These are phyloP conservation scores for Neostapfia colusana DNA, from an alignment of 176 grass and related monocot species.

Conservation along the genomic window DNA sequence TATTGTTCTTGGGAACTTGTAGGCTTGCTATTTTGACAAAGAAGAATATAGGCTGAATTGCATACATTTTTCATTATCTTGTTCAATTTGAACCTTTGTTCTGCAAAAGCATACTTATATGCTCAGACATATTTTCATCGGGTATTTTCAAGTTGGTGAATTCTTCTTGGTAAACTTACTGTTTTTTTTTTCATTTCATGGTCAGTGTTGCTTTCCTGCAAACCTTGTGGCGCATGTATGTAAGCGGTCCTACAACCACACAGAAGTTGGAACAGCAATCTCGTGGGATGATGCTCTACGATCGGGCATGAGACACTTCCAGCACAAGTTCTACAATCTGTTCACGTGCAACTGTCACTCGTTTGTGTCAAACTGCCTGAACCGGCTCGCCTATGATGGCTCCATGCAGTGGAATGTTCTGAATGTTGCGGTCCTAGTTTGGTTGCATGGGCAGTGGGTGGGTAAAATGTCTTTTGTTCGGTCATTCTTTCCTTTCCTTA, in stretches of 20 bases:
- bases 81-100: neutral
- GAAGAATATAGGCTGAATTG: slow-evolving; percentile 11
- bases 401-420: slow-evolving; percentile 66
- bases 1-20: neutral
- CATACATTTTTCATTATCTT: slow-evolving; percentile 12
- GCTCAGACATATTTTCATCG: neutral
- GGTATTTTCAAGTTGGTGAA: neutral
- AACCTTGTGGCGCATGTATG: slow-evolving; percentile 67
- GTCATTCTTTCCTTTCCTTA: slow-evolving; percentile 63
- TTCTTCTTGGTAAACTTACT: slow-evolving; percentile 9
- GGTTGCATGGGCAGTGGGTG: slow-evolving; percentile 71
- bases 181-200: neutral
- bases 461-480: slow-evolving; percentile 64
- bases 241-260: slow-evolving; percentile 60
- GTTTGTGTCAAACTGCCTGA: slow-evolving; percentile 76
- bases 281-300: slow-evolving; percentile 82
- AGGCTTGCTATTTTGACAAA: slow-evolving; percentile 11
- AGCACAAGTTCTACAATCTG: slow-evolving; percentile 88
- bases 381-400: slow-evolving; percentile 57
- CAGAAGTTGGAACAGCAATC: slow-evolving; percentile 61
- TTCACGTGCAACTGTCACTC: slow-evolving; percentile 90
- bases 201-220: slow-evolving; percentile 85
- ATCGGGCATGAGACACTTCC: slow-evolving; percentile 62
- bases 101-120: neutral
- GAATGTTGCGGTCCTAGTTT: slow-evolving; percentile 63